A percentile compares a stretch with the other conserved stretches of the same genome.
These are phyloP conservation scores for Dactylellina leptospora DNA, from an alignment of 2,329 filamentous ascomycete genomes.

Conservation along the genomic window DNA sequence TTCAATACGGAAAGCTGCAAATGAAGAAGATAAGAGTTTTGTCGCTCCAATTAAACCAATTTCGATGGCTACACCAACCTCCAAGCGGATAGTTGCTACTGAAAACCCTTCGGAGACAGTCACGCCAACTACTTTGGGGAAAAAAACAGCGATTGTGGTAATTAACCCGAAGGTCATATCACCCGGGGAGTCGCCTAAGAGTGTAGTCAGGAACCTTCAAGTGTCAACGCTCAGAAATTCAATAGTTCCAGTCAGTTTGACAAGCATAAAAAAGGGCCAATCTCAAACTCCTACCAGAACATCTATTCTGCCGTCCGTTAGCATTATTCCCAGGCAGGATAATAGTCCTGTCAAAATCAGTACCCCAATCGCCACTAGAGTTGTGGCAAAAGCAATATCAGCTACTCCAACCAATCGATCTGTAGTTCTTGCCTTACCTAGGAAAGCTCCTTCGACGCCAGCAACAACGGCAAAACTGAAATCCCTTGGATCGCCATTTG, in stretches of 20 bases:
- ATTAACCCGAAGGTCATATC: neutral
- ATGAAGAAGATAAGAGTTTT: neutral
- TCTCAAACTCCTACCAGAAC: neutral
- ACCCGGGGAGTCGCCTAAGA: neutral
- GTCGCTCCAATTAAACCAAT: neutral
- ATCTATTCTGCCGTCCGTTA: neutral
- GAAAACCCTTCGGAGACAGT: neutral
- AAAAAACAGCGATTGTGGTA: neutral
- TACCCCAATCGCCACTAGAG: neutral
- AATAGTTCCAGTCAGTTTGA: slow-evolving; percentile 2
- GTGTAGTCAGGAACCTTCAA: neutral
- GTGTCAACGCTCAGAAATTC: neutral
- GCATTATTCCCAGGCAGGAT: neutral
- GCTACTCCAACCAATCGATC: neutral
- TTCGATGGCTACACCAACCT: neutral
- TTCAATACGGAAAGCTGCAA: slow-evolving; percentile 9
- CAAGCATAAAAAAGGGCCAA: slow-evolving; percentile 4
- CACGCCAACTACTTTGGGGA: neutral
- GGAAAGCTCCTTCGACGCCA: slow-evolving; percentile 13
- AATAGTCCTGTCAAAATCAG: neutral
- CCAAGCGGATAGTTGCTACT: slow-evolving; percentile 7
- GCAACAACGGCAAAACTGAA: slow-evolving; percentile 3
- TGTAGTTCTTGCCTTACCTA: neutral
- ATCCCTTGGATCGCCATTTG: slow-evolving; percentile 23
- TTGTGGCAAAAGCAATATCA: neutral